These are phyloP conservation scores for Neophaeococcomyces aloes DNA, from an alignment of 2,329 filamentous ascomycete genomes.

Conservation along the genomic window DNA sequence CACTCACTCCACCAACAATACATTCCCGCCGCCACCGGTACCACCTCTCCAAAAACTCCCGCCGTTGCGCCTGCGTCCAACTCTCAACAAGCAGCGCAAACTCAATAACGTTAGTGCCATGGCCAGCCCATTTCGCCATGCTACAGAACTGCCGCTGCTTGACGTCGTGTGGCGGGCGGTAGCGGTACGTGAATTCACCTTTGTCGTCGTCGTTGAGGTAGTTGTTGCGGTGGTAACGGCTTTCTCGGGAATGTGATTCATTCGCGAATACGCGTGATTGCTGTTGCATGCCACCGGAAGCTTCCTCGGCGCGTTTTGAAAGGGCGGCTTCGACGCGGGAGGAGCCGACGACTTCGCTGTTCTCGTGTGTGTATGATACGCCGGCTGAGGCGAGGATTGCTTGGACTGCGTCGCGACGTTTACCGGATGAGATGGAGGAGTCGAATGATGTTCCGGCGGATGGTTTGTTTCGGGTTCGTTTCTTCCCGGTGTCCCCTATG, in stretches of 20 bases:
- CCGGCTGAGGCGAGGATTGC: slow-evolving; percentile 81
- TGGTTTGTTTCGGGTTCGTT: slow-evolving; percentile 30
- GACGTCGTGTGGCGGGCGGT: slow-evolving; percentile 64
- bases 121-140: slow-evolving; percentile 74
- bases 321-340: slow-evolving; percentile 85
- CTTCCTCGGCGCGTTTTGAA: slow-evolving; percentile 58
- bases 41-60: slow-evolving; percentile 68
- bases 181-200: slow-evolving; percentile 44
- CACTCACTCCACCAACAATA: slow-evolving; percentile 3
- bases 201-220: slow-evolving; percentile 18
- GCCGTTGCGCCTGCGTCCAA: slow-evolving; percentile 75
- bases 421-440: slow-evolving; percentile 24
- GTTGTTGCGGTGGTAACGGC: neutral
- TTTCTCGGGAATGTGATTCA: slow-evolving; percentile 11
- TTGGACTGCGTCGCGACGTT: slow-evolving; percentile 63
- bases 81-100: slow-evolving; percentile 86
- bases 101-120: slow-evolving; percentile 54
- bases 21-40: slow-evolving; percentile 40
- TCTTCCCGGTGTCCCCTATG: slow-evolving; percentile 35
- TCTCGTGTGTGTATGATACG: slow-evolving; percentile 92
- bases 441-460: slow-evolving; percentile 19
- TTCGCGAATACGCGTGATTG: slow-evolving; percentile 17
- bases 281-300: slow-evolving; percentile 15
- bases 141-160: slow-evolving; percentile 76
- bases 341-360: slow-evolving; percentile 85